Conservation (phyloP, 2,329 filamentous ascomycete species). For the Fulvia fulva region DNA sequence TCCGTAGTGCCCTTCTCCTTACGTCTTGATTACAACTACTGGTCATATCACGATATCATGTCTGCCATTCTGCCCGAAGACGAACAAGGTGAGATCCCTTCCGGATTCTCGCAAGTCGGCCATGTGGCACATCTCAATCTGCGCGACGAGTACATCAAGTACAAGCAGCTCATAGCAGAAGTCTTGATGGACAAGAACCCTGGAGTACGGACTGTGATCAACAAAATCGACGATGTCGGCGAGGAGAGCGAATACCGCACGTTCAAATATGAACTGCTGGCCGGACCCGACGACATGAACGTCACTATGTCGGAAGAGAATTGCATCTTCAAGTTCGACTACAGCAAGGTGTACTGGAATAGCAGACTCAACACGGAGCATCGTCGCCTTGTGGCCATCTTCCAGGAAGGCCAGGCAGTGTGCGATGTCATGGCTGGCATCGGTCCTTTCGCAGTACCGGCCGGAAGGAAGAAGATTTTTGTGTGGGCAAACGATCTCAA, state of each 20-base stretch:
- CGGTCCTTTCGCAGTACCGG: constrained; percentile 88
- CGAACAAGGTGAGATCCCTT: constrained; percentile 73
- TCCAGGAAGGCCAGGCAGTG: constrained; percentile 80
- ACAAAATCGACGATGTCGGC: constrained; percentile 88
- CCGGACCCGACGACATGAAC: constrained; percentile 74
- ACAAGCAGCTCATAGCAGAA: constrained; percentile 80
- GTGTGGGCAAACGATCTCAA: constrained; percentile 98
- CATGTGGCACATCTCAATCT: constrained; percentile 94
- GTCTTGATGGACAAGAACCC: constrained; percentile 88
- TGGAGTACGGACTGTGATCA: constrained; percentile 81
- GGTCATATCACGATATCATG: constrained; percentile 84
- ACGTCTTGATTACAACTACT: constrained; percentile 76
- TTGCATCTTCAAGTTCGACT: constrained; percentile 90
- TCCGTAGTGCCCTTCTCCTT: constrained; percentile 72
- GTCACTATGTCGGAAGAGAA: constrained; percentile 78
- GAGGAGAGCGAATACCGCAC: constrained; percentile 82
- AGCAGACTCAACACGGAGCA: constrained; percentile 87
- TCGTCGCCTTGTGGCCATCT: constrained; percentile 69
- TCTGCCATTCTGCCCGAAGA: constrained; percentile 74
- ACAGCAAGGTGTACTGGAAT: constrained; percentile 98
- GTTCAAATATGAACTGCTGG: constrained; percentile 86
- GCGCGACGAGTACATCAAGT: constrained; percentile 73
- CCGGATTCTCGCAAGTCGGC: constrained; percentile 82
- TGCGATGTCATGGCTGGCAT: constrained; percentile 98
- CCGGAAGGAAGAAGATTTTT: constrained; percentile 83